Evolutionary conservation across 1,284 basidiomycete genomes (phyloP).

Genomic region (Cryptococcus hybrid): DNA sequence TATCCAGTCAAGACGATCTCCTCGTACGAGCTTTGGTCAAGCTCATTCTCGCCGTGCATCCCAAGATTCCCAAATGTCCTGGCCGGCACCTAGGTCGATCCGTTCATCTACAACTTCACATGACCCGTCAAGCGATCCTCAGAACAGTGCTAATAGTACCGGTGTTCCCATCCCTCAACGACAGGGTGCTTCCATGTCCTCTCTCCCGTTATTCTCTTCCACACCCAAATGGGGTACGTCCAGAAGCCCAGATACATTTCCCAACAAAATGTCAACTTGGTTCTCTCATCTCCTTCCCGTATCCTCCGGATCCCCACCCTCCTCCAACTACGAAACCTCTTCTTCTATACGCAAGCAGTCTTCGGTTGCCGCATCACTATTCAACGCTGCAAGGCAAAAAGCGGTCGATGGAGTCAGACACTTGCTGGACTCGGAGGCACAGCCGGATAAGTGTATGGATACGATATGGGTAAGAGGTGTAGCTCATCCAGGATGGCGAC

Average conservation of each 20-base stretch:
- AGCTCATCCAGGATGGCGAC: conserved; percentile 58
- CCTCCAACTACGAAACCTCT: too few relatives aligned
- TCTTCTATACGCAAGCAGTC: conserved; percentile 6
- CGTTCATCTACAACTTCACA: conserved; percentile 19
- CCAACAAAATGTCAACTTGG: conserved; percentile 42
- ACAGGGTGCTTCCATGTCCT: conserved; percentile 33
- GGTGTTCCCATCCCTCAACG: conserved; percentile 27
- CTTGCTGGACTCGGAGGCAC: conserved; percentile 72
- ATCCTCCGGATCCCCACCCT: too few relatives aligned
- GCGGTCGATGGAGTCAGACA: conserved; percentile 62
- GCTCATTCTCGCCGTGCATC: conserved; percentile 23
- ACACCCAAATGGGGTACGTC: conserved; percentile 12
- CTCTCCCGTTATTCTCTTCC: conserved; percentile 31
- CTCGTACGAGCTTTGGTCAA: conserved; percentile 8
- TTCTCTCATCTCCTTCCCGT: conserved; percentile 38
- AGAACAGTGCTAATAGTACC: conserved; percentile 12
- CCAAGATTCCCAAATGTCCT: conserved; percentile 33
- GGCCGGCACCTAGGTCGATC: conserved; percentile 17
- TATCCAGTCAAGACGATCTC: conserved; percentile 15
- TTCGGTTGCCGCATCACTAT: conserved; percentile 38
- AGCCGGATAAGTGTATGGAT: conserved; percentile 72
- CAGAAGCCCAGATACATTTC: conserved; percentile 20
- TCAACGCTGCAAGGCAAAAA: conserved; percentile 46
- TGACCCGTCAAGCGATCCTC: neutral
- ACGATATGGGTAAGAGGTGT: conserved; percentile 83